Base-by-base conservation (phyloP, 495 filamentous ascomycete genomes). In the Margaritispora aquatica region DNA sequence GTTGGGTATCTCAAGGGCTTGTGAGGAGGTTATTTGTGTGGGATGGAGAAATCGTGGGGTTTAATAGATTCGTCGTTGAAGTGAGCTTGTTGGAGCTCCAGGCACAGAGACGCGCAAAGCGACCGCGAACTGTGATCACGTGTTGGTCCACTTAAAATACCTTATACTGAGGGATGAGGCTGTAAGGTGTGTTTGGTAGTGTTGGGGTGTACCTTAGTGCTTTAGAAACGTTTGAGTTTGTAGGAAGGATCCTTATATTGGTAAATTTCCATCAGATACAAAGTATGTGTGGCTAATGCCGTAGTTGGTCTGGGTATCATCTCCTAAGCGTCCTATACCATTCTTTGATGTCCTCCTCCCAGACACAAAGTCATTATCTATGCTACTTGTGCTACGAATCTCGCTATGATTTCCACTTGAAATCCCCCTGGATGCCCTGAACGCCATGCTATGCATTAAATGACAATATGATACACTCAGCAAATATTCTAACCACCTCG, bases 71-170 rank as follows among this genome's bases (percentile, higher is more conserved):
- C 29, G 57, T 58, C 44, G 62, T 51, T 38, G 41, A 59, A 34
- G 46, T 20, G 46, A 68, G 55, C 55, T 54, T 58, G 13, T 26
- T 63, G 62, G 41, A 63, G 59, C 59, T 64, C 58, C 64, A 62
- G 64, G 61, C 64, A 49, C 57, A n/a, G 55, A 38, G 50, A 63
- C 64, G 52, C 51, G 60, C 56, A 34, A 46, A 22, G 49, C 51
- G 55, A 55, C 44, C 60, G 63, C 59, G 59, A 66, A 9, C n/a
- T 44, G 38, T 8, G 19, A 34, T 34, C 38, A 44, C 38, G 38
- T 44, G 38, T 3, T 17, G 17, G 13, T 34, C 29, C 29, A 34
- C 29, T 5, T 34, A 34, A 34, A 34, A 5, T 5, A 34, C 29
- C 13, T 5, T 34, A 34, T 34, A n/a, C n/a, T n/a, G n/a, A n/a